A percentile compares a stretch with the other conserved stretches of the same genome.
phyloP scores from a whole-genome alignment of 73 alveolate genomes.

The Tetrahymena malaccensis region DNA sequence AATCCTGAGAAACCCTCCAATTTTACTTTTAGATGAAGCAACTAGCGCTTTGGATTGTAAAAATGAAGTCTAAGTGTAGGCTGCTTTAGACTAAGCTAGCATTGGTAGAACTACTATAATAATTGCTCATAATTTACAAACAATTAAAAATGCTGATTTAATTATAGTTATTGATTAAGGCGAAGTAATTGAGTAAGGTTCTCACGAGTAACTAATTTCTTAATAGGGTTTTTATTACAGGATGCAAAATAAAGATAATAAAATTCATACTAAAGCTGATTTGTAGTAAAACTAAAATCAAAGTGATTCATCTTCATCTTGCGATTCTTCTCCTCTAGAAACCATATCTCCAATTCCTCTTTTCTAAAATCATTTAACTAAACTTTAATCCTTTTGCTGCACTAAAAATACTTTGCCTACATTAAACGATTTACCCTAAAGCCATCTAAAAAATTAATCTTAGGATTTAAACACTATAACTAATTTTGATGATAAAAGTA shows the following conservation, averaged over 20 bases:
- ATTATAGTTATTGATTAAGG: constrained; percentile 57
- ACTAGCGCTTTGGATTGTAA: constrained; percentile 24
- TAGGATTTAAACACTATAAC: neutral
- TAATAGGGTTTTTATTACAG: neutral
- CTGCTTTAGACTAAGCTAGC: neutral
- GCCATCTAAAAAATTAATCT: neutral
- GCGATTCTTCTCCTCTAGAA: neutral
- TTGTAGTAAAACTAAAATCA: neutral
- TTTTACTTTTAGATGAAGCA: constrained; percentile 23
- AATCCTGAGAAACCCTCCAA: constrained; percentile 3
- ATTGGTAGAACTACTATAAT: constrained; percentile 42
- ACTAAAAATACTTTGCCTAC: neutral
- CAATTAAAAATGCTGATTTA: constrained; percentile 49
- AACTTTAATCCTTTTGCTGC: neutral
- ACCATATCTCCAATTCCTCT: neutral
- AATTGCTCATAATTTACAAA: constrained; percentile 60
- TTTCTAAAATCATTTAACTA: neutral
- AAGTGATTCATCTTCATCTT: neutral
- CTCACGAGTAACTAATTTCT: constrained; percentile 31
- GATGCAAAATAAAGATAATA: neutral
- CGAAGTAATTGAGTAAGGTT: constrained; percentile 47
- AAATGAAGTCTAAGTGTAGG: constrained; percentile 6
- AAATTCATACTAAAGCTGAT: neutral
- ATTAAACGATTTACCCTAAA: neutral
- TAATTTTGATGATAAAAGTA: neutral